Conservation (phyloP, 306 rosid species). For the Oemleria cerasiformis region DNA sequence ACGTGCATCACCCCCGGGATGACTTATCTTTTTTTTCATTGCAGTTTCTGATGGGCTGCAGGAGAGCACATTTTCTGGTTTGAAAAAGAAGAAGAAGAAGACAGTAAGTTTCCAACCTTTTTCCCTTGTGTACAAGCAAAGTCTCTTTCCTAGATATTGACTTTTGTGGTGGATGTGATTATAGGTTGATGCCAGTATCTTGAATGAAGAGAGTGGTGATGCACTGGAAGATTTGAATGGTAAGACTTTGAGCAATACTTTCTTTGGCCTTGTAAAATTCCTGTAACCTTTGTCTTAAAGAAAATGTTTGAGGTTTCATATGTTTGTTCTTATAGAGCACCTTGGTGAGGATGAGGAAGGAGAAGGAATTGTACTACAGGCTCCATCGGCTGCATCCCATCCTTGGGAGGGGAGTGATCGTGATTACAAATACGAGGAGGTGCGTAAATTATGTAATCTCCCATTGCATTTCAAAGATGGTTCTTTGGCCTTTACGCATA, state of each 20-base stretch:
- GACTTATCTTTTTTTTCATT: constrained; percentile 23
- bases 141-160: background rate
- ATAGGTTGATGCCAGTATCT: constrained; percentile 68
- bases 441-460: constrained; percentile 13
- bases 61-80: constrained; percentile 74
- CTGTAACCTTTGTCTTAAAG: background rate
- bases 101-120: constrained; percentile 45
- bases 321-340: constrained; percentile 41
- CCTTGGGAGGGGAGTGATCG: constrained; percentile 98
- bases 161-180: constrained; percentile 24
- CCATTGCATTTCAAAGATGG: background rate
- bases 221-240: constrained; percentile 70
- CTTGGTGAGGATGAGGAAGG: constrained; percentile 62
- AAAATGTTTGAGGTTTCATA: constrained; percentile 6
- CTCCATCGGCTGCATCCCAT: constrained; percentile 31
- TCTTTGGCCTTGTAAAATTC: background rate
- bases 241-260: constrained; percentile 3
- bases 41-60: constrained; percentile 73
- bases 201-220: constrained; percentile 63
- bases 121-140: no score
- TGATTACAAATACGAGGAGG: constrained; percentile 90
- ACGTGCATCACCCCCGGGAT: background rate
- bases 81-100: constrained; percentile 95
- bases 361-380: constrained; percentile 33
- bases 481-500: background rate